A percentile compares a stretch with the other conserved stretches of the same genome.
Evolutionary conservation across 305 asterid species (phyloP).

Genomic region (Solanum hybrid): DNA sequence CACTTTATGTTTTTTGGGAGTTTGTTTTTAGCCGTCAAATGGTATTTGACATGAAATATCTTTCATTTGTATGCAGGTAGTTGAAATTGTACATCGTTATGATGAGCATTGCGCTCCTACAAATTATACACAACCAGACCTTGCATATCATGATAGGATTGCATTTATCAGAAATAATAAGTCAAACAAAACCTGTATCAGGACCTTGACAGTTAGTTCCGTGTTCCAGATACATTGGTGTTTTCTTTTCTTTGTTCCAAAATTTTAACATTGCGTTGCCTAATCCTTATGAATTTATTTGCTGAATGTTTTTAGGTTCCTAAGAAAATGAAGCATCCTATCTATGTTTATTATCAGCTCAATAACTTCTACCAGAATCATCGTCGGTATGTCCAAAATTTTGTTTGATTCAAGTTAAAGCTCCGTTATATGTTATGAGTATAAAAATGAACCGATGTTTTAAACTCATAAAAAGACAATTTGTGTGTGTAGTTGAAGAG

Average conservation of each 20-base stretch:
- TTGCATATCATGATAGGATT: constrained; percentile 24
- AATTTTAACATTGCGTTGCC: background rate
- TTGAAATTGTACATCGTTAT: constrained; percentile 63
- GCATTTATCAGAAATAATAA: constrained; percentile 34
- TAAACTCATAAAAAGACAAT: background rate
- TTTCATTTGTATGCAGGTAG: constrained; percentile 42
- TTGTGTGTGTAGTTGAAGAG: background rate
- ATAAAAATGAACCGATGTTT: background rate
- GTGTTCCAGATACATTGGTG: background rate
- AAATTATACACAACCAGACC: background rate
- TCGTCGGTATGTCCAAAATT: constrained; percentile 32
- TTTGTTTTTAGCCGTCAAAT: background rate
- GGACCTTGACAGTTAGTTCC: constrained; percentile 38
- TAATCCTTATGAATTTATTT: background rate
- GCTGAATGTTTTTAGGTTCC: constrained; percentile 33
- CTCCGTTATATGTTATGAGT: background rate
- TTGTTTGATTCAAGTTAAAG: background rate
- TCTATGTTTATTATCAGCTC: constrained; percentile 65
- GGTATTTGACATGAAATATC: background rate
- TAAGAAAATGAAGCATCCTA: constrained; percentile 63
- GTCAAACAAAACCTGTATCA: constrained; percentile 53
- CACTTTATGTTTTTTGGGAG: background rate
- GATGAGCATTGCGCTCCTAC: constrained; percentile 57
- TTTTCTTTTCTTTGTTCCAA: background rate
- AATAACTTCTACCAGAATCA: constrained; percentile 71